Conservation (phyloP, 768 basidiomycete species). For the Termitomyces sp. region DNA sequence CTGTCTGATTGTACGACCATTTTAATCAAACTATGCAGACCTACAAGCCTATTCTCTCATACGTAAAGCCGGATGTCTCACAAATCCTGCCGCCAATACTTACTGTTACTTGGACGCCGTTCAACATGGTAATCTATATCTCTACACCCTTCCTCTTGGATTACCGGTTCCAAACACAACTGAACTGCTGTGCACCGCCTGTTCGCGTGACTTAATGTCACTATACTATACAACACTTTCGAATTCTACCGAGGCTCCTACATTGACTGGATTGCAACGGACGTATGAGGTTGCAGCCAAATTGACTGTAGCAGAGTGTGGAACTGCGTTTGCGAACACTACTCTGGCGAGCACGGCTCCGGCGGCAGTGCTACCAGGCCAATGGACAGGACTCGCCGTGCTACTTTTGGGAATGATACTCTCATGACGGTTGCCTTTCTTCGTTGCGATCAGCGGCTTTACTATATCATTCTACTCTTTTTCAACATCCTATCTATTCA, state of each 20-base stretch:
- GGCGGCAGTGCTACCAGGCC: neutral
- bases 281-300: constrained; percentile 47
- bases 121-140: constrained; percentile 50
- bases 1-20: neutral
- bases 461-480: neutral
- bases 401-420: constrained; percentile 3
- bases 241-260: constrained; percentile 16
- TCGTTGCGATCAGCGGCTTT: neutral
- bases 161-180: constrained; percentile 42
- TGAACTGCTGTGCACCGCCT: constrained; percentile 54
- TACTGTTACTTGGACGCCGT: constrained; percentile 76
- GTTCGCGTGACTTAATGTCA: constrained; percentile 54
- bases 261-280: constrained; percentile 23
- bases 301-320: constrained; percentile 44
- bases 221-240: constrained; percentile 43
- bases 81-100: constrained; percentile 48
- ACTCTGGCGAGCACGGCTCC: constrained; percentile 2
- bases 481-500: neutral
- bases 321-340: constrained; percentile 37
- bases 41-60: constrained; percentile 60
- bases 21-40: constrained; percentile 29
- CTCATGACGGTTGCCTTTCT: constrained; percentile 1
- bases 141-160: constrained; percentile 65
- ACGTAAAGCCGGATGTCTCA: constrained; percentile 54
- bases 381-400: constrained; percentile 3